These are phyloP conservation scores for Lactifluus hygrophoroides DNA, from an alignment of 768 basidiomycete genomes.

Conservation along the genomic window DNA sequence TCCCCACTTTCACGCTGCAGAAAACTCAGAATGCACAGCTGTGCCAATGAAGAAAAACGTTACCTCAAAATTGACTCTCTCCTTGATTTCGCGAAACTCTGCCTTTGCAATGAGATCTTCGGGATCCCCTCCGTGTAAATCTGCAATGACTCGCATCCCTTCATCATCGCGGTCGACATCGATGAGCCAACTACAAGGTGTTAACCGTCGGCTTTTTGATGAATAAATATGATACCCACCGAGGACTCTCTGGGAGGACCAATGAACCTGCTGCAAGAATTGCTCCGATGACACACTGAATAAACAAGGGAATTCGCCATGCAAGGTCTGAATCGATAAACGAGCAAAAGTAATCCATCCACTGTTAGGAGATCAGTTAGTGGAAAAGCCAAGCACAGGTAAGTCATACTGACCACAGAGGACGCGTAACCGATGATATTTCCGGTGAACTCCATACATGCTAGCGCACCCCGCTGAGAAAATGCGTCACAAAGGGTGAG, in stretches of 20 bases:
- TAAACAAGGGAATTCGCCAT: slow-evolving; percentile 86
- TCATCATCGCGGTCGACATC: slow-evolving; percentile 77
- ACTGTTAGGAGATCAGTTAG: slow-evolving; percentile 37
- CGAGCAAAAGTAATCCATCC: slow-evolving; percentile 92
- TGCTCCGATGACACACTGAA: slow-evolving; percentile 81
- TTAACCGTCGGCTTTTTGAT: background rate
- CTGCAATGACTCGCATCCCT: slow-evolving; percentile 80
- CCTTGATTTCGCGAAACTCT: slow-evolving; percentile 90
- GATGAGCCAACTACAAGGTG: slow-evolving; percentile 65
- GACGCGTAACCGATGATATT: slow-evolving; percentile 87
- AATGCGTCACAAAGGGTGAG: background rate
- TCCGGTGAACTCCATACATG: slow-evolving; percentile 92
- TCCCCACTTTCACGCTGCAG: slow-evolving; percentile 66
- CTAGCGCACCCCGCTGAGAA: slow-evolving; percentile 73
- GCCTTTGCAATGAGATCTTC: slow-evolving; percentile 58
- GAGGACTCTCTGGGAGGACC: slow-evolving; percentile 83
- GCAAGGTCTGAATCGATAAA: slow-evolving; percentile 77
- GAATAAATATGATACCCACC: slow-evolving; percentile 35
- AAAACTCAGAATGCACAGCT: background rate
- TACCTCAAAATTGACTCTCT: slow-evolving; percentile 63
- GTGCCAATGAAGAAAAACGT: slow-evolving; percentile 15
- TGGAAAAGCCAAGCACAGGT: background rate
- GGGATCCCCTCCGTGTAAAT: slow-evolving; percentile 77
- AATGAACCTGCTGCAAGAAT: slow-evolving; percentile 75
- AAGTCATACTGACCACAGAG: slow-evolving; percentile 59